These are phyloP conservation scores for Graphium sp. DNA, from an alignment of 2,329 filamentous ascomycete species.

Conservation along the genomic window DNA sequence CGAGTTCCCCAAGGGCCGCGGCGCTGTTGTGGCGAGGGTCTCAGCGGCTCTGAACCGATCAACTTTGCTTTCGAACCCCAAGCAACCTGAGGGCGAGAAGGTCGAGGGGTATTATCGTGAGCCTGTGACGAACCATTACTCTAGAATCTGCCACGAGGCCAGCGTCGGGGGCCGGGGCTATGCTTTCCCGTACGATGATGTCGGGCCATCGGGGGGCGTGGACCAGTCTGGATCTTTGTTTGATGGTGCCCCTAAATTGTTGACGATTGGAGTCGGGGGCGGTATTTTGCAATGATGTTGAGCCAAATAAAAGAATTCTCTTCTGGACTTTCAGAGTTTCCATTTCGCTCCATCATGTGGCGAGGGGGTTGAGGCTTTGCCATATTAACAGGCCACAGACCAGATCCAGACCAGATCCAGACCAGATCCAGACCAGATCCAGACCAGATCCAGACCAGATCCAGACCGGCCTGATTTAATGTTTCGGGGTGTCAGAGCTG, in stretches of 20 bases:
- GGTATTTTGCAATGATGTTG: neutral
- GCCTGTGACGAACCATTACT: conserved; percentile 46
- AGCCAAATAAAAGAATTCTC: neutral
- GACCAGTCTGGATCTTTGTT: conserved; percentile 49
- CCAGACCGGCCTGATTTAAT: too few species aligned
- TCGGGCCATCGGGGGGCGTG: conserved; percentile 30
- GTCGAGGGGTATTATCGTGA: conserved; percentile 34
- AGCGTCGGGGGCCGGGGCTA: conserved; percentile 46
- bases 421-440: too few species aligned
- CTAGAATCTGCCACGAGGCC: conserved; percentile 43
- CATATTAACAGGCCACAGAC: too few species aligned
- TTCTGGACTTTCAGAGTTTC: too few species aligned
- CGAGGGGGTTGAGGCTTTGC: too few species aligned
- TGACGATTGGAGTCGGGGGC: conserved; percentile 39
- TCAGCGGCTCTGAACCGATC: conserved; percentile 61
- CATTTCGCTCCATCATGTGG: too few species aligned
- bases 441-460: too few species aligned
- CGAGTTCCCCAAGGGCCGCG: conserved; percentile 25
- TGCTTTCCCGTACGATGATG: conserved; percentile 58
- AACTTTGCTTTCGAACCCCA: conserved; percentile 39
- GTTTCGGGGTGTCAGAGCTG: too few species aligned
- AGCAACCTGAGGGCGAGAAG: conserved; percentile 33
- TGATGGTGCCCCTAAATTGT: conserved; percentile 33
- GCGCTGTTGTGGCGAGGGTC: conserved; percentile 55
- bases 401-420: too few species aligned